phyloP scores from a whole-genome alignment of 805 yeast species.

The Jamesozyma spencerorum region DNA sequence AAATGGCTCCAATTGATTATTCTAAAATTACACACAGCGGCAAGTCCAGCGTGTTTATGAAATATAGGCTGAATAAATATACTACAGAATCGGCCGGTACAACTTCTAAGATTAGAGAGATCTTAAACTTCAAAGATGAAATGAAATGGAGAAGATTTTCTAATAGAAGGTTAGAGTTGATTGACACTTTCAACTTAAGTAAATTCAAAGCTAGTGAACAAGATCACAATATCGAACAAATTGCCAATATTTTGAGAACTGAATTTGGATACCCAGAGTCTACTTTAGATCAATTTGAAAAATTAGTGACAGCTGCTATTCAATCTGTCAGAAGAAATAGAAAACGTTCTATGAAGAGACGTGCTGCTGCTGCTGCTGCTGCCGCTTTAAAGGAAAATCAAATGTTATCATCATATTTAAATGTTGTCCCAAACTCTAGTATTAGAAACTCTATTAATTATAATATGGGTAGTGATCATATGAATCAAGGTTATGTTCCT shows the following conservation, averaged over 20 bases:
- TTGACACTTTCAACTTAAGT: conserved; percentile 54
- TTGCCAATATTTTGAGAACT: conserved; percentile 63
- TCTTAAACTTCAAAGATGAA: conserved; percentile 71
- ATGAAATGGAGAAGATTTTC: conserved; percentile 80
- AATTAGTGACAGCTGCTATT: conserved; percentile 83
- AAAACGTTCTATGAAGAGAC: conserved; percentile 46
- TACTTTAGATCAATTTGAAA: conserved; percentile 67
- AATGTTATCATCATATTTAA: conserved; percentile 1
- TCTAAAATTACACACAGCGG: not conserved
- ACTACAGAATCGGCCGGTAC: conserved; percentile 24
- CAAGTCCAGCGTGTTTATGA: conserved; percentile 3
- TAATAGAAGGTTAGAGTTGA: conserved; percentile 76
- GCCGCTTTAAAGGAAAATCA: not conserved
- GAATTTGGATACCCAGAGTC: conserved; percentile 65
- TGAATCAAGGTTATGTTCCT: not conserved
- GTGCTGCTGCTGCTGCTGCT: conserved; percentile 3
- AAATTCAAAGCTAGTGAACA: conserved; percentile 84
- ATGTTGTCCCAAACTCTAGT: not conserved
- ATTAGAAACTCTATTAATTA: not conserved
- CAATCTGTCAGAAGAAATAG: conserved; percentile 88
- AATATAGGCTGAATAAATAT: conserved; percentile 3
- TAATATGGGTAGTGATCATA: not conserved
- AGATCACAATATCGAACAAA: conserved; percentile 65
- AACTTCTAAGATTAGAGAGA: conserved; percentile 34
- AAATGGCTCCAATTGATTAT: conserved; percentile 4